phyloP scores from a whole-genome alignment of 306 rosid genomes.

The Sindora glabra region DNA sequence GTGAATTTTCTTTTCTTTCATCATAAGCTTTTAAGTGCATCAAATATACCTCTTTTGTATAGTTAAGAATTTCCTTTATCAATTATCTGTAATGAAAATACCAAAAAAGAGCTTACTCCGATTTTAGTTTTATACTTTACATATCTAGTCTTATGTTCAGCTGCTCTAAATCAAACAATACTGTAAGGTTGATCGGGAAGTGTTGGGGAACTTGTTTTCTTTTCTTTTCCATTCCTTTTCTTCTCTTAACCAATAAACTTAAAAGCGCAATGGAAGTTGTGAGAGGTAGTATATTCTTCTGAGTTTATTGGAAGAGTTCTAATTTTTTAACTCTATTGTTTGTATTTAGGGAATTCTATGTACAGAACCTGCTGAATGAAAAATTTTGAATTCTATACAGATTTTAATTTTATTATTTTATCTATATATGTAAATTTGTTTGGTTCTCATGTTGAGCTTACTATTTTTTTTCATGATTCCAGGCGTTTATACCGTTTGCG shows the following conservation, averaged over 20 bases:
- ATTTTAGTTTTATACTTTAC: not conserved
- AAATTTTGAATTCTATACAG: not conserved
- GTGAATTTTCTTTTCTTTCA: no score
- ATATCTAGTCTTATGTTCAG: not conserved
- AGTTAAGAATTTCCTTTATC: no score
- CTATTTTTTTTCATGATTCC: slow-evolving; percentile 18
- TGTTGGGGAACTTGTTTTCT: not conserved
- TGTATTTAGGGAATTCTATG: not conserved
- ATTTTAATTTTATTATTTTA: slow-evolving; percentile 8
- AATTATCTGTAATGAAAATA: no score
- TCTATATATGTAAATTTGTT: no score
- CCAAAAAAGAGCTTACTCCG: no score
- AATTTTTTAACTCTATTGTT: not conserved
- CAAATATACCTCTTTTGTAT: no score
- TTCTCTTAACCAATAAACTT: no score
- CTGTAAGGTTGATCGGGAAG: not conserved
- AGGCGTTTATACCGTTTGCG: slow-evolving; percentile 94
- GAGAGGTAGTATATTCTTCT: not conserved
- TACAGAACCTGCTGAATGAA: not conserved
- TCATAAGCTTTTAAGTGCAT: no score
- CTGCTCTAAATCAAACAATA: not conserved
- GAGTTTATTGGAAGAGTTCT: not conserved
- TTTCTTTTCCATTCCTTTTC: not conserved
- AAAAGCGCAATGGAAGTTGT: not conserved
- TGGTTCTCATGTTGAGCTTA: not conserved